Evolutionary conservation across 1,284 basidiomycete species (phyloP).

Genomic region (Boletus mariae): DNA sequence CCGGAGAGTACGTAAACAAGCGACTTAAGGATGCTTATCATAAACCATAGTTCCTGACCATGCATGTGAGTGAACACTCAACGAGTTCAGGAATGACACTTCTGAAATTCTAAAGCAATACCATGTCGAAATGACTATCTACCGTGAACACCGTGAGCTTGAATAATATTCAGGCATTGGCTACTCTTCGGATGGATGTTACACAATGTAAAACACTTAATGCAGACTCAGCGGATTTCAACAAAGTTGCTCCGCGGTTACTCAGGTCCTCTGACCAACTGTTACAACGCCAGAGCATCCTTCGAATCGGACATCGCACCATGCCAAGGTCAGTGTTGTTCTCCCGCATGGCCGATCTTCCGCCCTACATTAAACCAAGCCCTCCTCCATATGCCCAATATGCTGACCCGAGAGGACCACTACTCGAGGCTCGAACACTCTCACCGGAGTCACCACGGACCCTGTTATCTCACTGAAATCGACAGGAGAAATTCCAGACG

Average conservation of each 20-base stretch:
- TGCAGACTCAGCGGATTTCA: too few species aligned
- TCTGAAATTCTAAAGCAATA: not conserved
- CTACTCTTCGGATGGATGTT: too few species aligned
- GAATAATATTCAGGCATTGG: too few species aligned
- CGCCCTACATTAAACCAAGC: too few species aligned
- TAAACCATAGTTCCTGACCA: slow-evolving; percentile 2
- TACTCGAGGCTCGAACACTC: not conserved
- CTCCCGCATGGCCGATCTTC: not conserved
- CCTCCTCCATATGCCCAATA: not conserved
- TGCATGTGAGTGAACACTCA: not conserved
- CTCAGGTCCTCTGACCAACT: too few species aligned
- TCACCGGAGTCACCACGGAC: not conserved
- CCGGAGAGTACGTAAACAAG: slow-evolving; percentile 62
- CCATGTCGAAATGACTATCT: not conserved
- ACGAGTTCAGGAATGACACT: not conserved
- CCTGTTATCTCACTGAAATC: not conserved
- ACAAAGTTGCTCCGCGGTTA: too few species aligned
- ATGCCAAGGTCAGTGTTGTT: too few species aligned
- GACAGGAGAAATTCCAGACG: too few species aligned
- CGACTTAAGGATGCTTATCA: slow-evolving; percentile 53
- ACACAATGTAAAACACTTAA: too few species aligned
- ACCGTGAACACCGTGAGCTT: too few species aligned
- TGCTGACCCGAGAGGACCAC: not conserved
- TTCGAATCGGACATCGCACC: too few species aligned
- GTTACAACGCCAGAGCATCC: too few species aligned